Evolutionary conservation across 2,329 filamentous ascomycete genomes (phyloP), one percentile per base, ranked within the genome.

Genomic region (Aspergillus novoparasiticus): DNA sequence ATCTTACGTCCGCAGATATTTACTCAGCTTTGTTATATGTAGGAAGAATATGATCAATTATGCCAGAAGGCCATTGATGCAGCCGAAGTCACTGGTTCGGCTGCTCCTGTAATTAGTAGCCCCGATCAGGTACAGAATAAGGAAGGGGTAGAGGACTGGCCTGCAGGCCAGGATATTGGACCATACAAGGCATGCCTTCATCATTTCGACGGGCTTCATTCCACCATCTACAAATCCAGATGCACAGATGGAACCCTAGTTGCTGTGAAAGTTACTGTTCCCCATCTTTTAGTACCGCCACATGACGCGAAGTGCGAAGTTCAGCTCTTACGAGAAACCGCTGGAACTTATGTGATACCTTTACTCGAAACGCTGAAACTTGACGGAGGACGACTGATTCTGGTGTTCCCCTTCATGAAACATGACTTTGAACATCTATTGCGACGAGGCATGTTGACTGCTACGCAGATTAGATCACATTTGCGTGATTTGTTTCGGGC

Each of bases 231-330:
- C 80, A 89, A 89, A 70, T 88, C 88, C 46, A 79, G 82, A 39
- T 68, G 71, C n/a, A 72, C 77, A 3, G 72, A 77, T 36, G 75
- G 80, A 64, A 68, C 74, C 67, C 68, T 86, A 12, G 83, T 90
- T 6, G 95, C 94, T 2, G 82, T 99, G 56, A 99, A 99, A 75
- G 88, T 97, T 63, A 96, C 95, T 41, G 88, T 87, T 32, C 89
- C 92, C 36, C 89, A 89, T 43, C 83, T 85, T 59, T 88, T 90
- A 79, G 85, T 89, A 43, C 88, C 91, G 63, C 95, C 95, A 11
- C 95, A 99, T 78, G 89, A 96, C 74, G 90, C 93, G 1, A 81
- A 85, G 54, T 88, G 92, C 50, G 95, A 99, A 80, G 89, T 89
- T 58, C 88, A 89, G 67, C 89, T 98, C 54, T 83, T 99, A 32